A percentile compares a stretch with the other conserved stretches of the same genome.
These are phyloP conservation scores for Debaryomycetaceae sp. DNA, from an alignment of 1,139 yeast species.

Conservation along the genomic window DNA sequence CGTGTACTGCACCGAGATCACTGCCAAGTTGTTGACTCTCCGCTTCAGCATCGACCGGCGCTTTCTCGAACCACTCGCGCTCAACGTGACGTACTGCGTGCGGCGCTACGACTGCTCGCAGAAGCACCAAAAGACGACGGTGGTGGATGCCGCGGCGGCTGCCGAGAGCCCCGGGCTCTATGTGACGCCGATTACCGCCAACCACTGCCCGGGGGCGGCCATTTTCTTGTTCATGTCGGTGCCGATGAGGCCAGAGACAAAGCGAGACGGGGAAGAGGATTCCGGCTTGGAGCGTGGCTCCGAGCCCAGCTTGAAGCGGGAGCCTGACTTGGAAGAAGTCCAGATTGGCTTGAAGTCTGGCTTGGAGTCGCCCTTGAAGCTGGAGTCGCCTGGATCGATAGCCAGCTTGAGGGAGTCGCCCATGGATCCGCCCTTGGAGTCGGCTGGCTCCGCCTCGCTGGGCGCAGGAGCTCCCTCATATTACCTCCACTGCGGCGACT, in stretches of 20 bases:
- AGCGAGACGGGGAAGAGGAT: too few species aligned
- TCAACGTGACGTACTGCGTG: constrained; percentile 35
- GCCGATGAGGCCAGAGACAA: too few species aligned
- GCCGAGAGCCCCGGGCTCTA: constrained; percentile 42
- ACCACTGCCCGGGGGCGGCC: constrained; percentile 95
- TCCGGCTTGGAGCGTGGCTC: too few species aligned
- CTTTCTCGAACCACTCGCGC: constrained; percentile 44
- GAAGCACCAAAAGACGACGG: background rate
- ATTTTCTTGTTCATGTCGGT: constrained; percentile 66
- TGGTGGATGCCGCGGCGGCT: constrained; percentile 9
- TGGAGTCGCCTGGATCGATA: too few species aligned
- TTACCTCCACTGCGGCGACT: constrained; percentile 84
- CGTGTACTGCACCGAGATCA: constrained; percentile 69
- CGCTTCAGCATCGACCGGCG: constrained; percentile 54
- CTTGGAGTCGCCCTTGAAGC: too few species aligned
- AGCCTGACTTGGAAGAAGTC: too few species aligned
- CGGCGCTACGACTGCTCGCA: constrained; percentile 13
- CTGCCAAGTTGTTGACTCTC: constrained; percentile 52
- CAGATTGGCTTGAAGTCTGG: too few species aligned
- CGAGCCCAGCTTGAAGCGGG: too few species aligned
- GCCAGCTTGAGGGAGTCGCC: too few species aligned
- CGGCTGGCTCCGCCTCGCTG: too few species aligned
- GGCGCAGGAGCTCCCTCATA: constrained; percentile 27
- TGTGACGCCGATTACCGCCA: constrained; percentile 73
- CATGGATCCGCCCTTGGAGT: too few species aligned